Evolutionary conservation across 495 filamentous ascomycete species (phyloP).

Genomic region (Hypoxylon perforatum): DNA sequence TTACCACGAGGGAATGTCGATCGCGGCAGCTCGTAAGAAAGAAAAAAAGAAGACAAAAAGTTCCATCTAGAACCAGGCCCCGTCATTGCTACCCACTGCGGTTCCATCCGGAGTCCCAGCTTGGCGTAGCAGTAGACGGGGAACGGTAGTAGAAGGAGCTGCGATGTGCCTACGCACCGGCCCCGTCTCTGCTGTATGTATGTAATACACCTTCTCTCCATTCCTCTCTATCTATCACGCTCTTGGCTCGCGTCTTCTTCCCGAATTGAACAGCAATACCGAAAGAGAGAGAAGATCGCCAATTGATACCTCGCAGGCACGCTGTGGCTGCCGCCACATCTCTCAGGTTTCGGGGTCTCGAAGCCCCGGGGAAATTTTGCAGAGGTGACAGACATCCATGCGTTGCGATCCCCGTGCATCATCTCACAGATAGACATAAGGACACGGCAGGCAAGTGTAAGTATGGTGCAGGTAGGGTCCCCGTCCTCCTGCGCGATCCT

Average conservation of each 20-base stretch:
- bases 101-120: constrained; percentile 26
- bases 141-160: background rate
- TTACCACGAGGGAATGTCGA: constrained; percentile 1
- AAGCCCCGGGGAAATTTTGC: constrained; percentile 13
- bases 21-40: background rate
- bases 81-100: constrained; percentile 32
- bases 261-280: constrained; percentile 4
- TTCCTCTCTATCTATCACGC: background rate
- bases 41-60: background rate
- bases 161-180: background rate
- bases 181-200: no score
- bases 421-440: no score
- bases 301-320: background rate
- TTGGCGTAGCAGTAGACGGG: constrained; percentile 15
- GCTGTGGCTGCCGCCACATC: no score
- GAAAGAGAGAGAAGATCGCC: background rate
- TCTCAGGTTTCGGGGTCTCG: constrained; percentile 12
- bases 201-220: background rate
- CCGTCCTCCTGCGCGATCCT: no score
- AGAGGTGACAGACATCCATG: no score
- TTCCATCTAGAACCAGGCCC: constrained; percentile 7
- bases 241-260: constrained; percentile 31
- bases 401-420: no score
- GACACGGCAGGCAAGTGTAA: no score
- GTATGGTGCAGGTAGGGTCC: no score